Base-by-base conservation (phyloP, 1,284 basidiomycete genomes). In the Apiotrichum gamsii region DNA sequence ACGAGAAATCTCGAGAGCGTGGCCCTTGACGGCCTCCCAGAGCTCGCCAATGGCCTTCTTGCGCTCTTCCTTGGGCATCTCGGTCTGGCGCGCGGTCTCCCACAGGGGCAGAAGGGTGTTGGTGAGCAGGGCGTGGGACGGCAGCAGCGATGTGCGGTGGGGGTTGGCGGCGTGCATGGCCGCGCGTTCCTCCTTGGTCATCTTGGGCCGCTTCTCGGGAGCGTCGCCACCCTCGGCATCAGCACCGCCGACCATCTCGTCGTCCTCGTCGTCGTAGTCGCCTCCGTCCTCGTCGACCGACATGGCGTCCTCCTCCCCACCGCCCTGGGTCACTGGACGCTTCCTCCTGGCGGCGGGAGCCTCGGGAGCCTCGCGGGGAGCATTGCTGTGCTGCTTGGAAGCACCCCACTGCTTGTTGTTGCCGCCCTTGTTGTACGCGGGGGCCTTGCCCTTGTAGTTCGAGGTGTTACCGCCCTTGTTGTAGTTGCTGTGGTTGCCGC, bases 1-100 rank as follows among this genome's bases (percentile, higher is more conserved):
- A 63, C 88, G 80, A 8, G 86, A 84, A 40, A 91, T 82, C 39
- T 90, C 89, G 52, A 82, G 82, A 13, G 90, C 82, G 51, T 82
- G 81, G 8, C 87, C 87, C 20, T 84, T 80, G 21, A 88, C 81
- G 37, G 83, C 77, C 25, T 75, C 72, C 80, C 87, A 87, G 14
- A 93, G 76, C 36, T 81, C 79, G 35, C 76, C 72, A 49, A 91
- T 76, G 41, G 87, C 81, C 57, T 82, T 80, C 58, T 82, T 80
- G 24, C 88, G 80, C 61, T 91, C 84, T n/a, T 78, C 70, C 40
- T 82, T 76, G 1, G 80, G 72, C 41, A 88, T 77, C 47, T 83
- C 82, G 66, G 85, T 84, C 69, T 84, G 79, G 46, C 83, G 79
- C 1, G 85, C 87, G 16, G 81, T 77, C n/a, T 84, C 80, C 90